Evolutionary conservation across 2,329 filamentous ascomycete species (phyloP).

Genomic region (Fusarium guadeloupense): DNA sequence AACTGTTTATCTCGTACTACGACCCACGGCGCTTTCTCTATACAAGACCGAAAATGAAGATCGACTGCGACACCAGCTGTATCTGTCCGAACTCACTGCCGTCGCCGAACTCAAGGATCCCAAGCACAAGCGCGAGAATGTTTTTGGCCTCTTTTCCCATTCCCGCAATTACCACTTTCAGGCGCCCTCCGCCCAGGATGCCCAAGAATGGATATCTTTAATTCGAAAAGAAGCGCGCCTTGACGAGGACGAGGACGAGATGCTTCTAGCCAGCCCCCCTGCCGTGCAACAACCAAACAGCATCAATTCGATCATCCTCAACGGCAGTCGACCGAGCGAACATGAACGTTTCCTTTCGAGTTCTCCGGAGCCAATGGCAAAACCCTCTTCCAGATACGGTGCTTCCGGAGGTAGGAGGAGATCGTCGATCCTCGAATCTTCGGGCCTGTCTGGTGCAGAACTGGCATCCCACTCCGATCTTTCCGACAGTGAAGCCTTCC

Average conservation of each 20-base stretch:
- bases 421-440: slow-evolving; percentile 72
- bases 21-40: slow-evolving; percentile 88
- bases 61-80: slow-evolving; percentile 87
- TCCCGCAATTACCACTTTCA: slow-evolving; percentile 93
- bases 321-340: slow-evolving; percentile 42
- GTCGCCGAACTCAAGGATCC: slow-evolving; percentile 89
- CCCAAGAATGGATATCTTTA: slow-evolving; percentile 84
- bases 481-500: slow-evolving; percentile 72
- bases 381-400: slow-evolving; percentile 48
- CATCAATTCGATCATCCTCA: slow-evolving; percentile 30
- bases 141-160: slow-evolving; percentile 93
- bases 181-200: slow-evolving; percentile 76
- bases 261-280: slow-evolving; percentile 75
- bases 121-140: slow-evolving; percentile 84
- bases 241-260: slow-evolving; percentile 87
- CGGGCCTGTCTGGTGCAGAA: slow-evolving; percentile 69
- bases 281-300: slow-evolving; percentile 58
- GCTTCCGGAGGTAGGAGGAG: slow-evolving; percentile 56
- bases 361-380: slow-evolving; percentile 66
- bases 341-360: slow-evolving; percentile 62
- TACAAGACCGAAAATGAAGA: slow-evolving; percentile 94
- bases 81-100: slow-evolving; percentile 88
- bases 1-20: slow-evolving; percentile 84
- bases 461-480: slow-evolving; percentile 87
- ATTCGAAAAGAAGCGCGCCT: slow-evolving; percentile 84